Evolutionary conservation across 2,329 filamentous ascomycete genomes (phyloP), one percentile per base, ranked within the genome.

Genomic region (Microcyclosporella mali): DNA sequence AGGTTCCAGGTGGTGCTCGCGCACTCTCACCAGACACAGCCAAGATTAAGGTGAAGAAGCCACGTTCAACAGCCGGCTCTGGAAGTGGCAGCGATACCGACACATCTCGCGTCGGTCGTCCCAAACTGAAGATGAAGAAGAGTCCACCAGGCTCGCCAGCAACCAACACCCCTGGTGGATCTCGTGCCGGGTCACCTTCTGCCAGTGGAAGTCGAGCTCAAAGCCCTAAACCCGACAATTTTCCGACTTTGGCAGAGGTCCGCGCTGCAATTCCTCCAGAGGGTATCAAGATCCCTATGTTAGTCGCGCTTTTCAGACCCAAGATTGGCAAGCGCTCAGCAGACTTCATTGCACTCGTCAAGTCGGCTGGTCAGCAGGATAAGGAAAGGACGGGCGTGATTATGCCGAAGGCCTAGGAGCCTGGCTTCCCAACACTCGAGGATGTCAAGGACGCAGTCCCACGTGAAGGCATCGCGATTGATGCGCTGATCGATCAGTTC

Each of bases 41-140:
- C 35, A 50, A 48, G 29, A 33, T 33, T 8, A 45, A 49, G 34
- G 21, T 28, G 28, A 9, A 6, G 6, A 25, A 25, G n/a, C n/a
- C n/a, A 25, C 43, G 40, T 14, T 37, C 43, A 11, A 34, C 29
- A 37, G 42, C 47, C 55, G 41, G 60, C 37, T 75, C 74, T 36
- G 79, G 77, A 29, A 81, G 81, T 35, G 77, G 77, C 41, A 87
- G 83, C 52, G 85, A 88, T 51, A 84, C 80, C 16, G 84, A 88
- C 60, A 81, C 73, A 30, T 86, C 82, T 1, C 82, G 74, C 29
- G 81, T 70, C 42, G 67, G 67, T 40, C 79, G 74, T 62, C 77
- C 75, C 62, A 77, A 72, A 54, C 61, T 79, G 53, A 79, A 76
- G 61, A 63, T 79, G 39, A 68, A 70, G 44, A 65, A 70, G 40